These are phyloP conservation scores for Phytophthora citricola DNA, from an alignment of 352 stramenopile genomes.

Conservation along the genomic window DNA sequence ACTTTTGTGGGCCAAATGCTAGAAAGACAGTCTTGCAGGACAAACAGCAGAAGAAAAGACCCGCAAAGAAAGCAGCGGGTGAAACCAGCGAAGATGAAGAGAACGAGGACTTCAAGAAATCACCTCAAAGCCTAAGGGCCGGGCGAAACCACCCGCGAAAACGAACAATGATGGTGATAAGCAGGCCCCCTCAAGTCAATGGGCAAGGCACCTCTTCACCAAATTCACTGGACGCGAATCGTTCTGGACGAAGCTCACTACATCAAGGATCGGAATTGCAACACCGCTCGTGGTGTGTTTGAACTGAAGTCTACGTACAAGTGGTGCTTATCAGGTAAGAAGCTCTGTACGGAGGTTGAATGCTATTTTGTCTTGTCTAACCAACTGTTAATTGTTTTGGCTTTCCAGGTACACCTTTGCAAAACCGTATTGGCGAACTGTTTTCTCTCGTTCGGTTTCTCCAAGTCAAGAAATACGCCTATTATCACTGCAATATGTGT, in stretches of 20 bases:
- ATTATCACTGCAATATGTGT: conserved; percentile 97
- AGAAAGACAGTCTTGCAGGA: conserved; percentile 94
- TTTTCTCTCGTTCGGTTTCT: conserved; percentile 99
- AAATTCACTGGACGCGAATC: conserved; percentile 97
- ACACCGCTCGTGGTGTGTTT: conserved; percentile 98
- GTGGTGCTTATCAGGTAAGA: conserved; percentile 97
- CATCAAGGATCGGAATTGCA: conserved; percentile 94
- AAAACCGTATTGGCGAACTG: conserved; percentile 95
- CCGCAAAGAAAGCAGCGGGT: conserved; percentile 65
- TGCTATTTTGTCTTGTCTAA: neutral
- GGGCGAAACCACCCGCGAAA: conserved; percentile 33
- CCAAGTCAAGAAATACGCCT: conserved; percentile 96
- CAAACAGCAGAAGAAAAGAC: conserved; percentile 75
- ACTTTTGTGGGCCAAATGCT: conserved; percentile 98
- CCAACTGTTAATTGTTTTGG: conserved; percentile 2
- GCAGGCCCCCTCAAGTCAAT: conserved; percentile 38
- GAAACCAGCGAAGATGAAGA: conserved; percentile 74
- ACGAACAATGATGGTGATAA: conserved; percentile 46
- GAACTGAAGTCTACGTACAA: conserved; percentile 96
- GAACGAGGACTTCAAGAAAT: conserved; percentile 68
- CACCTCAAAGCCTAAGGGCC: conserved; percentile 44
- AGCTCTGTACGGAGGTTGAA: neutral
- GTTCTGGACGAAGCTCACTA: conserved; percentile 97
- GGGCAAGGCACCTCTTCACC: conserved; percentile 88
- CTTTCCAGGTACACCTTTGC: conserved; percentile 89